Conservation (phyloP, 768 basidiomycete species). For the Ramaria rubella region DNA sequence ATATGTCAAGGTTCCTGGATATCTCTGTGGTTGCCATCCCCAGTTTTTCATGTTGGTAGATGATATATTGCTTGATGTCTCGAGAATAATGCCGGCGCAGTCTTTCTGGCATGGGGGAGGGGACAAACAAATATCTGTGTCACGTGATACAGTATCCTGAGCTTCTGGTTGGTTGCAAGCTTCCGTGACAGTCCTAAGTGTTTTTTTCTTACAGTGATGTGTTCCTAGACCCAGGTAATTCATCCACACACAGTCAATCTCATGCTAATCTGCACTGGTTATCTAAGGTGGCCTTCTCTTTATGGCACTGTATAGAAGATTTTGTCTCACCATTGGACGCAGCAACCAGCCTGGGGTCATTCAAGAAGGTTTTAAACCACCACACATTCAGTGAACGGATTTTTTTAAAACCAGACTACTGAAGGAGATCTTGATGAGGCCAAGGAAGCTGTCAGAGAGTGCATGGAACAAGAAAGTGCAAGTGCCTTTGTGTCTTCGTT, state of each 20-base stretch:
- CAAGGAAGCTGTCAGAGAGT: slow-evolving; percentile 60
- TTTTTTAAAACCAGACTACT: slow-evolving; percentile 57
- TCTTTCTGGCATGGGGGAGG: too few relatives aligned
- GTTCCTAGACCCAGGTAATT: slow-evolving; percentile 70
- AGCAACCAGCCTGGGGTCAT: slow-evolving; percentile 90
- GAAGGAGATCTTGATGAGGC: slow-evolving; percentile 76
- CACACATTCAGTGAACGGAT: slow-evolving; percentile 63
- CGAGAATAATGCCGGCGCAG: not conserved
- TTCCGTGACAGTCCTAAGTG: slow-evolving; percentile 40
- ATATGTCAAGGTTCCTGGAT: not conserved
- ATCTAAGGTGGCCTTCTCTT: slow-evolving; percentile 49
- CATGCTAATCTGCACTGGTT: slow-evolving; percentile 57
- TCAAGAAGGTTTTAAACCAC: slow-evolving; percentile 88
- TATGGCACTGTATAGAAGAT: not conserved
- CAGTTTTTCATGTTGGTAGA: not conserved
- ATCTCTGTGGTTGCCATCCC: not conserved
- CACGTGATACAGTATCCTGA: too few relatives aligned
- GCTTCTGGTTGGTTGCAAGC: too few relatives aligned
- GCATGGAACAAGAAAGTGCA: slow-evolving; percentile 66
- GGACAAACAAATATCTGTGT: too few relatives aligned
- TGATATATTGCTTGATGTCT: not conserved
- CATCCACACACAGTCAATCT: slow-evolving; percentile 13
- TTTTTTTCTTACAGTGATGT: slow-evolving; percentile 86
- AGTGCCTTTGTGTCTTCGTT: slow-evolving; percentile 65
- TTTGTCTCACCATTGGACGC: slow-evolving; percentile 14